Base-by-base conservation (phyloP, 2,329 filamentous ascomycete genomes). In the Pyrenochaeta sp. region DNA sequence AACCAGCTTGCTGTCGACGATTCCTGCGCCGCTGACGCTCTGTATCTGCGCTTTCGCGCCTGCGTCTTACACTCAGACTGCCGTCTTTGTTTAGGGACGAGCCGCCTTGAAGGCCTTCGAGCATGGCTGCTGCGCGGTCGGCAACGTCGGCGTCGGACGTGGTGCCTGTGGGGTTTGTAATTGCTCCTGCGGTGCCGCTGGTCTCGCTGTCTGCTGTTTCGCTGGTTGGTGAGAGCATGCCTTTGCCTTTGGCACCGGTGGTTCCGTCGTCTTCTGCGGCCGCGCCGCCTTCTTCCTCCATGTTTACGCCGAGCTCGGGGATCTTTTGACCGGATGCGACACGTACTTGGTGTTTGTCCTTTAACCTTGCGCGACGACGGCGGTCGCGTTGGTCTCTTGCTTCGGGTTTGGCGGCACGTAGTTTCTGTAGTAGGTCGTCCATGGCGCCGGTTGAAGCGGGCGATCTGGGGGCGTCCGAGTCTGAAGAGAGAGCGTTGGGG, bases 401-500 rank as follows among this genome's bases (percentile, higher is more conserved):
- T 80, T 97, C 92, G 30, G 95, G 94, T 54, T 93, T 94, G 1
- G 95, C 95, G 54, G 93, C 93, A 56, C 95, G 90, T 54, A 99
- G 83, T 79, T 98, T 98, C 86, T 97, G 92, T 48, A 99, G 86
- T 25, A 99, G 82, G 40, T 91, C 92, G 80, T 99, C 95, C 93
- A 99, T 98, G 51, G 93, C 95, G 52, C 94, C 95, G 6, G 92
- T 92, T 54, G 87, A 90, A 25, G 92, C 90, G 30, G 85, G 82
- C 5, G 88, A 88, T 19, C 77, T 77, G 57, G 74, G 73, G n/a
- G 77, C 79, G n/a, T 82, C 81, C 13, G 74, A 70, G 27, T 73
- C 71, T 58, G 77, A 76, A 12, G 79, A 72, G 15, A 80, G 75
- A 7, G 85, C 78, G 72, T 90, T 61, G 19, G 72, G 65, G 4